A percentile compares a stretch with the other conserved stretches of the same genome.
phyloP scores from a whole-genome alignment of 2,329 filamentous ascomycete species.

The Trichoderma atroviride region DNA sequence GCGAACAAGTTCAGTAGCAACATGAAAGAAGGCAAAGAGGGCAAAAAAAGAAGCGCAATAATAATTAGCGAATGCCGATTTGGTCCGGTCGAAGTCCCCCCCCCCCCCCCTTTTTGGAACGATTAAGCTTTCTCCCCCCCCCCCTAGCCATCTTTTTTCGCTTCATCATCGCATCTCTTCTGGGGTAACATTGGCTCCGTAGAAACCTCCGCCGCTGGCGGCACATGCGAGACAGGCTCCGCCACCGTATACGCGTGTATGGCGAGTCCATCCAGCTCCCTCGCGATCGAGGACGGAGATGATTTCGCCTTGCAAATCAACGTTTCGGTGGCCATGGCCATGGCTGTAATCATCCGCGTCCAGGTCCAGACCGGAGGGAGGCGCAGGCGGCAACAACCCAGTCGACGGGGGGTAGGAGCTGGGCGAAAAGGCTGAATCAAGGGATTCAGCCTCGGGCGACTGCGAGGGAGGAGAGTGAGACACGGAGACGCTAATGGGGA shows the following conservation, averaged over 20 bases:
- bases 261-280: slow-evolving; percentile 57
- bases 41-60: background rate
- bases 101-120: background rate
- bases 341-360: slow-evolving; percentile 33
- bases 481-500: slow-evolving; percentile 42
- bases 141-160: too few species aligned
- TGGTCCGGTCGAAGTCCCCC: background rate
- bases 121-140: background rate
- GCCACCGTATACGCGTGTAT: slow-evolving; percentile 62
- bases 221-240: slow-evolving; percentile 60
- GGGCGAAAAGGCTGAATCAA: slow-evolving; percentile 45
- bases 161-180: slow-evolving; percentile 51
- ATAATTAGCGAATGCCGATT: slow-evolving; percentile 6
- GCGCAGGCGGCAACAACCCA: slow-evolving; percentile 52
- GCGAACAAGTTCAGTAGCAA: background rate
- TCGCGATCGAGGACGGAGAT: slow-evolving; percentile 52
- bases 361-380: slow-evolving; percentile 35
- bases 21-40: background rate
- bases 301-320: slow-evolving; percentile 54
- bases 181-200: slow-evolving; percentile 56
- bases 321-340: slow-evolving; percentile 37
- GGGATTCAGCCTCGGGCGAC: slow-evolving; percentile 32
- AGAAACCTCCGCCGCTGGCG: slow-evolving; percentile 54
- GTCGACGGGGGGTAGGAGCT: slow-evolving; percentile 55
- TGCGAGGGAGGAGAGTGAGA: slow-evolving; percentile 31